phyloP scores from a whole-genome alignment of 192 early-diverging fungal species.

The Pecoramyces ruminantium region DNA sequence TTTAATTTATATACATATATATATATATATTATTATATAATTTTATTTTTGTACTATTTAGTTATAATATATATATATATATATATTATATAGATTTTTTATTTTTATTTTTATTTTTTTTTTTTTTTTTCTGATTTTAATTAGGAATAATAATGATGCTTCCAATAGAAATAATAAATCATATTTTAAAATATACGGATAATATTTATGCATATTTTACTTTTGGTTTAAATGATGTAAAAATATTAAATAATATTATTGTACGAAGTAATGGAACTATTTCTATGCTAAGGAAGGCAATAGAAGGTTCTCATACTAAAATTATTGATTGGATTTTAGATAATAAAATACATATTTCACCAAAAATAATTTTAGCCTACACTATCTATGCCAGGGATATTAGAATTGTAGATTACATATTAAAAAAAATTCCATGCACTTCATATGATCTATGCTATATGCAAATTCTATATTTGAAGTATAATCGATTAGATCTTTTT shows the following conservation, averaged over 20 bases:
- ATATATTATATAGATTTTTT: too few relatives aligned
- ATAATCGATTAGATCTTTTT: not conserved
- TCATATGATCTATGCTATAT: not conserved
- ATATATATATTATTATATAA: too few relatives aligned
- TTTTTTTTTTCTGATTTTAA: not conserved
- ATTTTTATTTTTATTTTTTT: not conserved
- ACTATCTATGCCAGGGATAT: not conserved
- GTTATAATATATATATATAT: too few relatives aligned
- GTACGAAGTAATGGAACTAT: not conserved
- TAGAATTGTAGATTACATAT: not conserved
- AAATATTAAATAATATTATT: not conserved
- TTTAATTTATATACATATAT: too few relatives aligned
- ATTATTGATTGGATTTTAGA: not conserved
- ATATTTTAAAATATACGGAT: not conserved
- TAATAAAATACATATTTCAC: not conserved
- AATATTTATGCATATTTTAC: not conserved
- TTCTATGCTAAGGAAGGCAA: not conserved
- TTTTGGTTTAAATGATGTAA: not conserved
- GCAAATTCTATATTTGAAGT: not conserved
- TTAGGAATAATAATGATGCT: not conserved
- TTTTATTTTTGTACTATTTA: too few relatives aligned
- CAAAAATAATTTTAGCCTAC: not conserved
- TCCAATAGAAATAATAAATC: not conserved
- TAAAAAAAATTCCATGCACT: not conserved
- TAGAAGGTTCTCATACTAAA: not conserved